These are phyloP conservation scores for Cymbopogon flexuosus DNA, from an alignment of 202 grass and related monocot species.

Conservation along the genomic window DNA sequence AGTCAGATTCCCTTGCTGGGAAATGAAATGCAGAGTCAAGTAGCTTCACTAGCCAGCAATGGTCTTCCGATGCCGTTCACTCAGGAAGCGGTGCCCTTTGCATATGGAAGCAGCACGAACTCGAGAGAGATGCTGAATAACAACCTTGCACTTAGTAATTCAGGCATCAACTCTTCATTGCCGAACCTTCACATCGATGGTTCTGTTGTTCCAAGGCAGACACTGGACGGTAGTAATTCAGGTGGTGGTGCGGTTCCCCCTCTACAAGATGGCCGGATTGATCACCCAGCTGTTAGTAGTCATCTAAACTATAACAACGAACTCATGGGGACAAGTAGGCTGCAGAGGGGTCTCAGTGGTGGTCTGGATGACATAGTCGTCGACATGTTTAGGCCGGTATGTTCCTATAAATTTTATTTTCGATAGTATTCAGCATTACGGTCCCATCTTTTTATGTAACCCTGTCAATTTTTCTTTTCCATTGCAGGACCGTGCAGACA, in stretches of 20 bases:
- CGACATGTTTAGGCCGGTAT: conserved; percentile 60
- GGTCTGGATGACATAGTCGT: conserved; percentile 51
- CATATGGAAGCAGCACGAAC: conserved; percentile 39
- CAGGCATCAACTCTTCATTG: conserved; percentile 36
- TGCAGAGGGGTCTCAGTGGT: conserved; percentile 44
- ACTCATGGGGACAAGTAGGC: conserved; percentile 39
- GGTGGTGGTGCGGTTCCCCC: not conserved
- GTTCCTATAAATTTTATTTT: conserved; percentile 18
- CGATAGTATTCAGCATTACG: not conserved
- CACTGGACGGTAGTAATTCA: conserved; percentile 33
- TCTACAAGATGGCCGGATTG: conserved; percentile 37
- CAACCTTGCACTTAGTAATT: conserved; percentile 34
- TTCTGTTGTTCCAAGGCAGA: conserved; percentile 34
- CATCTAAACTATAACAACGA: conserved; percentile 45
- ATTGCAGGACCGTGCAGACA: conserved; percentile 30
- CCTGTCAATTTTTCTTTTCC: not conserved
- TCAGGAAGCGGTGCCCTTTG: conserved; percentile 34
- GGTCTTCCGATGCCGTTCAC: conserved; percentile 22
- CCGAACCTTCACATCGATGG: conserved; percentile 36
- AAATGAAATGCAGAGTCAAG: conserved; percentile 41
- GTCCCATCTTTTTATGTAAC: not conserved
- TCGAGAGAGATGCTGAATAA: conserved; percentile 38
- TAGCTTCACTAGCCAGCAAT: conserved; percentile 27
- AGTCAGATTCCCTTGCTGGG: conserved; percentile 38
- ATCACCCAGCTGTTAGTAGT: conserved; percentile 19